Evolutionary conservation across 805 yeast species (phyloP).

Genomic region (Metschnikowia shivogae): DNA sequence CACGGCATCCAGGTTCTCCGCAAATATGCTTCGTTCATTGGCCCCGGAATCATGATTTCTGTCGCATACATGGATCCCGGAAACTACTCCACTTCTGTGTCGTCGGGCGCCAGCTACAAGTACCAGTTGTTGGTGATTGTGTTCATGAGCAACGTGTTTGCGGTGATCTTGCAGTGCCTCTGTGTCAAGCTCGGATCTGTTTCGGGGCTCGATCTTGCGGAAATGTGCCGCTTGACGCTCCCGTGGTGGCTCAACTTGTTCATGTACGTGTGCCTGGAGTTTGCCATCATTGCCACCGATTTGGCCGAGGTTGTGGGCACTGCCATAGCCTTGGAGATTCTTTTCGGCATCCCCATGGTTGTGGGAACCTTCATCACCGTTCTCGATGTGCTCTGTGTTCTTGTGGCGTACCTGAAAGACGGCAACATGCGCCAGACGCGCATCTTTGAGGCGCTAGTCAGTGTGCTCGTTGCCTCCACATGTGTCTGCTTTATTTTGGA

Average conservation of each 20-base stretch:
- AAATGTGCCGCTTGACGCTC: slow-evolving; percentile 70
- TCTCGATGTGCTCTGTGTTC: slow-evolving; percentile 71
- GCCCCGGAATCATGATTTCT: slow-evolving; percentile 84
- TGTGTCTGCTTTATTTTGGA: slow-evolving; percentile 74
- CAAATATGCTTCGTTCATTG: slow-evolving; percentile 67
- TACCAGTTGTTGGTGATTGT: slow-evolving; percentile 71
- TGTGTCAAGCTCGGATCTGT: slow-evolving; percentile 86
- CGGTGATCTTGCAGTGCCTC: slow-evolving; percentile 75
- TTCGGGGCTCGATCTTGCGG: slow-evolving; percentile 84
- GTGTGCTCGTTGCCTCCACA: slow-evolving; percentile 65
- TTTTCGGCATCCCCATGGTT: slow-evolving; percentile 68
- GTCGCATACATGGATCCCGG: slow-evolving; percentile 96
- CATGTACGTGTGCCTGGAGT: slow-evolving; percentile 69
- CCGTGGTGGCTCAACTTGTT: slow-evolving; percentile 62
- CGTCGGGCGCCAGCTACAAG: slow-evolving; percentile 79
- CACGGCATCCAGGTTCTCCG: slow-evolving; percentile 18
- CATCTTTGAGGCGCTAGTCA: slow-evolving; percentile 72
- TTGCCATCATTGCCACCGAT: slow-evolving; percentile 90
- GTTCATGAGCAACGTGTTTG: slow-evolving; percentile 75
- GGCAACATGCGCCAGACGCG: slow-evolving; percentile 74
- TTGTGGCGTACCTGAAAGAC: slow-evolving; percentile 71
- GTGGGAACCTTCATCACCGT: slow-evolving; percentile 78
- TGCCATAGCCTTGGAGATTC: slow-evolving; percentile 76
- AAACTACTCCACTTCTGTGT: slow-evolving; percentile 83
- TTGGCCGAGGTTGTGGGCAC: slow-evolving; percentile 94